A percentile compares a stretch with the other conserved stretches of the same genome.
Evolutionary conservation across 352 stramenopile genomes (phyloP).

Genomic region (Globisporangium perplexum): DNA sequence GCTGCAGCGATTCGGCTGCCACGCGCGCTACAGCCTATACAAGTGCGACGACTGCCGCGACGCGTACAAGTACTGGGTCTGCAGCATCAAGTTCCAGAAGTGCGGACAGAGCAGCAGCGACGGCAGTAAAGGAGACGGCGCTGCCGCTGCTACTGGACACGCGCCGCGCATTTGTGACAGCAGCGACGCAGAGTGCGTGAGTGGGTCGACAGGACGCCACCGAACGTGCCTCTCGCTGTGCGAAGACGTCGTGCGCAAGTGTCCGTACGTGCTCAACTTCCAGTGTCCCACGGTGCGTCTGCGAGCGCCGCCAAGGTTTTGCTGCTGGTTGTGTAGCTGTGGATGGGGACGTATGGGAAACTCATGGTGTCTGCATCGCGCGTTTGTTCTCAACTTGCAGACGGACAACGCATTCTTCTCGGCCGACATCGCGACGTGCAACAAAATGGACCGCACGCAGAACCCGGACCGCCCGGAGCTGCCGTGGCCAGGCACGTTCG

Average conservation of each 20-base stretch:
- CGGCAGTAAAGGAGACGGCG: constrained; percentile 7
- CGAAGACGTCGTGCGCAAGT: constrained; percentile 83
- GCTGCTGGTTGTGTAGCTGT: neutral
- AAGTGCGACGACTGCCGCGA: constrained; percentile 78
- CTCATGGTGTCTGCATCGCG: too few relatives aligned
- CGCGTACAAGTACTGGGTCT: constrained; percentile 89
- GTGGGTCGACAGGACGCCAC: constrained; percentile 34
- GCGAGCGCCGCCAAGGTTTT: too few relatives aligned
- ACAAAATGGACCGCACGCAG: constrained; percentile 62
- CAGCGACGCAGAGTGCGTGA: constrained; percentile 21
- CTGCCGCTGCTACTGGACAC: neutral
- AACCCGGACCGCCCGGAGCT: constrained; percentile 64
- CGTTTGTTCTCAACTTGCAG: constrained; percentile 22
- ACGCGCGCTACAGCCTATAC: constrained; percentile 77
- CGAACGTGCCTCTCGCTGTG: constrained; percentile 78
- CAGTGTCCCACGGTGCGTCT: constrained; percentile 55
- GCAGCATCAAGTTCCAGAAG: constrained; percentile 79
- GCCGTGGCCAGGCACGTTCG: constrained; percentile 74
- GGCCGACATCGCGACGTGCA: constrained; percentile 56
- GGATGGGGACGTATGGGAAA: too few relatives aligned
- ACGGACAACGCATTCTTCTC: constrained; percentile 75
- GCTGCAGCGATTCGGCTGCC: constrained; percentile 76
- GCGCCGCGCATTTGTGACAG: constrained; percentile 6
- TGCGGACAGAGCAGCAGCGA: constrained; percentile 24
- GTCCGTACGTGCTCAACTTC: constrained; percentile 82